phyloP scores from a whole-genome alignment of 306 rosid species.

The Argentina anserina region DNA sequence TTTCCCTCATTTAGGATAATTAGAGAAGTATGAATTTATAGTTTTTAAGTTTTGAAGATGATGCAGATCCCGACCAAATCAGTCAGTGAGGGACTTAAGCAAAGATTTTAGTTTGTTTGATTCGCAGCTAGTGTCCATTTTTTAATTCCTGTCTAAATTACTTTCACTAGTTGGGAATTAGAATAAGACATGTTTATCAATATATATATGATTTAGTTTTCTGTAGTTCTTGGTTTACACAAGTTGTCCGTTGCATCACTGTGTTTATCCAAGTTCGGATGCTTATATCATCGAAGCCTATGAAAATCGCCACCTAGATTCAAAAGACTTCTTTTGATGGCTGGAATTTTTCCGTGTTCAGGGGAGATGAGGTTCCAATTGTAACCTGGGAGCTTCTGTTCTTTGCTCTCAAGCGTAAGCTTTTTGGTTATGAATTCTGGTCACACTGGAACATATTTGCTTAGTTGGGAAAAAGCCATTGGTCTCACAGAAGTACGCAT shows the following conservation, averaged over 20 bases:
- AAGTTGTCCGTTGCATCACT: not conserved
- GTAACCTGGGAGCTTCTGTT: no score
- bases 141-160: not conserved
- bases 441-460: no score
- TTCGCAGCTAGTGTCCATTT: not conserved
- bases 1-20: conserved; percentile 37
- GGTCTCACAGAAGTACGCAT: no score
- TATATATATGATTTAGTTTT: not conserved
- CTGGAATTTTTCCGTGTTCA: no score
- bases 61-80: conserved; percentile 28
- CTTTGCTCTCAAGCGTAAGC: no score
- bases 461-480: no score
- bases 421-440: no score
- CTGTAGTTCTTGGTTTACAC: not conserved
- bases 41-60: conserved; percentile 34
- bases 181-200: not conserved
- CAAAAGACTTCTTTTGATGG: no score
- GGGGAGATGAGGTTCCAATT: no score
- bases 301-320: no score
- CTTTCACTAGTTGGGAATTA: not conserved
- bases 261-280: not conserved
- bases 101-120: conserved; percentile 12
- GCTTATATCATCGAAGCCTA: no score
- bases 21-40: conserved; percentile 17
- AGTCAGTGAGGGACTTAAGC: conserved; percentile 7